Evolutionary conservation across 352 stramenopile species (phyloP), one percentile per base, ranked within the genome.

Genomic region (Phytophthora nicotianae): DNA sequence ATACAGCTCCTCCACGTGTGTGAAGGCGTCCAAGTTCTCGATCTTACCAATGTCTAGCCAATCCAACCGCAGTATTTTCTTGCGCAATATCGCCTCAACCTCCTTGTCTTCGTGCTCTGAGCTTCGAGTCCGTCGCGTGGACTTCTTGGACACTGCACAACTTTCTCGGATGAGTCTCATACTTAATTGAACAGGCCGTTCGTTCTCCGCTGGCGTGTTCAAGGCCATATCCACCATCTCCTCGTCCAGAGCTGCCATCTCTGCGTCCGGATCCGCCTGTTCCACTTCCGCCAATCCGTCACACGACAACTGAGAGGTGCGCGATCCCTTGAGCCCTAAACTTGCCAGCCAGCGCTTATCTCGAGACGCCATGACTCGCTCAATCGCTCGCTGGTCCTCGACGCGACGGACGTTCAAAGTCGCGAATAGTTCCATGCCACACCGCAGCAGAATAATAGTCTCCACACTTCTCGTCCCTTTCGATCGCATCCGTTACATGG

Each of bases 21-120:
- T 87, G 47, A 90, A 90, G 43, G 73, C 82, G 24, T 93, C 81
- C 4, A 93, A 49, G 42, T 93, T 91, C 50, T 93, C 84, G 33
- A 93, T 89, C 47, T 74, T 70, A 26, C 75, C 70, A 23, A 93
- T 76, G 51, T 79, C 80, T 27, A 90, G 72, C 84, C 81, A 91
- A 71, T 93, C 84, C 5, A 93, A 41, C 4, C 84, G 75, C 37
- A 93, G 51, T 24, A 76, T 58, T 65, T 85, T 88, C 51, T 85
- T 83, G 17, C 58, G 41, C 27, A 93, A 58, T 43, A 93, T 58
- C 6, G 47, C 37, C 7, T 71, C 50, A 19, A 87, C 77, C 53
- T 88, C 75, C 4, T 70, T 50, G 13, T 74, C 61, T 33, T 78
- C 57, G 0, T 60, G 53, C 24, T 68, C 41, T 8, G 41, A 10